These are phyloP conservation scores for Zizania palustris DNA, from an alignment of 202 grass and related monocot species.

Conservation along the genomic window DNA sequence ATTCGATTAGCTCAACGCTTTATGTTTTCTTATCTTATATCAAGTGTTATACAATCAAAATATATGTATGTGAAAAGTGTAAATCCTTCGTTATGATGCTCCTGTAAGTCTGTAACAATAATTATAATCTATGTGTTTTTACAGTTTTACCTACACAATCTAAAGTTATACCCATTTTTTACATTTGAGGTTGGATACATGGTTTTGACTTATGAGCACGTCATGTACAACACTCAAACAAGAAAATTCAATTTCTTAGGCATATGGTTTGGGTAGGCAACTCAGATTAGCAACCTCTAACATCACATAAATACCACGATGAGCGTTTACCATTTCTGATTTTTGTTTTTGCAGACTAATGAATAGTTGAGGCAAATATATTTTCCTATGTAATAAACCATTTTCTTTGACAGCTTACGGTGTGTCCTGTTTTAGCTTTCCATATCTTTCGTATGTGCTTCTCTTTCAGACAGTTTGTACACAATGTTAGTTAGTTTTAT, in stretches of 20 bases:
- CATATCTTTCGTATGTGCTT: too few relatives aligned
- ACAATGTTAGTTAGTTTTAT: too few relatives aligned
- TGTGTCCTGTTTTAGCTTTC: too few relatives aligned
- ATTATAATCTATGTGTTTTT: not conserved
- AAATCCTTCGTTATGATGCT: constrained; percentile 25
- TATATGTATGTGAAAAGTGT: not conserved
- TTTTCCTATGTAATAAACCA: too few relatives aligned
- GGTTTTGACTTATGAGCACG: not conserved
- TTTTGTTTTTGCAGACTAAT: not conserved
- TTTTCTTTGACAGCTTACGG: too few relatives aligned
- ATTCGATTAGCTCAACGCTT: constrained; percentile 16
- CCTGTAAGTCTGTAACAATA: too few relatives aligned
- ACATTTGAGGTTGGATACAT: not conserved
- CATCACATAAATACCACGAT: not conserved
- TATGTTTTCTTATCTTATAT: not conserved
- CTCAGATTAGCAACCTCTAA: not conserved
- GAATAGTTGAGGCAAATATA: not conserved
- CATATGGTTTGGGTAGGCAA: constrained; percentile 3
- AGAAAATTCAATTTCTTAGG: constrained; percentile 8
- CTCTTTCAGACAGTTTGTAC: too few relatives aligned
- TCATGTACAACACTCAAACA: not conserved
- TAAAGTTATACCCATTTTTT: not conserved
- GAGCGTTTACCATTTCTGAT: not conserved
- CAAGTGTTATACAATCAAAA: not conserved
- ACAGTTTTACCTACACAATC: not conserved